Evolutionary conservation across 768 basidiomycete species (phyloP).

Genomic region (Pleurotus djamor): DNA sequence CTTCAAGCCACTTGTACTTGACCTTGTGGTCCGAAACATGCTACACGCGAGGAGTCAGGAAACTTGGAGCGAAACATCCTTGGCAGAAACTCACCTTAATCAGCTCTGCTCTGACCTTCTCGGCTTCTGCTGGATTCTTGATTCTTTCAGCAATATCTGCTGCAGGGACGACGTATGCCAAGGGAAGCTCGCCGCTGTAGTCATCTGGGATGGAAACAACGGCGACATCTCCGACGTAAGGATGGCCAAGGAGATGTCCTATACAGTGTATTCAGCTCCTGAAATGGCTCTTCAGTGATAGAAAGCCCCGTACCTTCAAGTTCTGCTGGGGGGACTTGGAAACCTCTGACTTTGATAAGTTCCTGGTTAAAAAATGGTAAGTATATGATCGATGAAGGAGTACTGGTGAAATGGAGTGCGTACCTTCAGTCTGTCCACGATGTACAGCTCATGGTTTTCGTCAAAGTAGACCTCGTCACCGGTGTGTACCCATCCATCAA

Average conservation of each 20-base stretch:
- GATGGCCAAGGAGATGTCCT: slow-evolving; percentile 56
- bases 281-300: slow-evolving; percentile 5
- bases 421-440: slow-evolving; percentile 49
- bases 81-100: background rate
- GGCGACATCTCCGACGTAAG: slow-evolving; percentile 58
- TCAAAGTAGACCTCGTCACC: slow-evolving; percentile 51
- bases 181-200: slow-evolving; percentile 68
- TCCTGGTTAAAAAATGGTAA: slow-evolving; percentile 25
- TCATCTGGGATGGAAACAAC: slow-evolving; percentile 69
- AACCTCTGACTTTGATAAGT: slow-evolving; percentile 42
- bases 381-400: background rate
- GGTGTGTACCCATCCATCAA: slow-evolving; percentile 29
- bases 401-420: too few species aligned
- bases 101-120: slow-evolving; percentile 4
- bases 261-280: background rate
- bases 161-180: slow-evolving; percentile 63
- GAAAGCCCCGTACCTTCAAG: slow-evolving; percentile 19
- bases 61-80: background rate
- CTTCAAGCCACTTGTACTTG: slow-evolving; percentile 39
- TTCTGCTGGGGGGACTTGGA: slow-evolving; percentile 28
- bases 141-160: slow-evolving; percentile 33
- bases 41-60: slow-evolving; percentile 12
- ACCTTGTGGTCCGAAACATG: slow-evolving; percentile 36
- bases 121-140: slow-evolving; percentile 1
- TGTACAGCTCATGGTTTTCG: slow-evolving; percentile 39